Evolutionary conservation across 495 filamentous ascomycete species (phyloP).

Genomic region (Xylaria flabelliformis): DNA sequence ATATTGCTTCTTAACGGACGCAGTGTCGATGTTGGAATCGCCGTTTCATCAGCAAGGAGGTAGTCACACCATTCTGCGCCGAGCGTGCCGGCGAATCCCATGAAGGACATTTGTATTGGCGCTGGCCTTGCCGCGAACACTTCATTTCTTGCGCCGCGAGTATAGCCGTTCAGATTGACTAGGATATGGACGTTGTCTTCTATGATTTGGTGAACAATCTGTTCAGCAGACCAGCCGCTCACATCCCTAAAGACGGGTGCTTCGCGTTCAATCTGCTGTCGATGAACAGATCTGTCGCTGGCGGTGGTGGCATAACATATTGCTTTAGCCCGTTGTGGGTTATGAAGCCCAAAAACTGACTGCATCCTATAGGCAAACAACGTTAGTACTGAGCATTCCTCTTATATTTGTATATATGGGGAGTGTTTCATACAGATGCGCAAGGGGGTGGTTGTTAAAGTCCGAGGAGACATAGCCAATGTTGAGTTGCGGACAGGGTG

Average conservation of each 20-base stretch:
- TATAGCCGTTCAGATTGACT: slow-evolving; percentile 97
- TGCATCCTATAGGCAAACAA: slow-evolving; percentile 70
- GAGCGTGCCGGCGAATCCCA: slow-evolving; percentile 97
- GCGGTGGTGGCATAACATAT: slow-evolving; percentile 97
- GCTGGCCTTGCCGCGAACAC: slow-evolving; percentile 94
- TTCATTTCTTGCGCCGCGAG: slow-evolving; percentile 94
- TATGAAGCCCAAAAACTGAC: slow-evolving; percentile 94
- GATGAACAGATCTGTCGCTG: slow-evolving; percentile 89
- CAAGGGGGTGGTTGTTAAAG: slow-evolving; percentile 98
- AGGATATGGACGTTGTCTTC: slow-evolving; percentile 95
- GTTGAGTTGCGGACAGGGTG: slow-evolving; percentile 81
- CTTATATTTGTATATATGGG: slow-evolving; percentile 6
- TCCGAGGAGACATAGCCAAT: slow-evolving; percentile 98
- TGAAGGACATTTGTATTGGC: slow-evolving; percentile 99
- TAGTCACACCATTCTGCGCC: slow-evolving; percentile 99
- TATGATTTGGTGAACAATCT: slow-evolving; percentile 86
- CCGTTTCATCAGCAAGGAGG: slow-evolving; percentile 86
- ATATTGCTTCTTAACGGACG: slow-evolving; percentile 78
- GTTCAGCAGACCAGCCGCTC: slow-evolving; percentile 84
- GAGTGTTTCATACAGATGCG: slow-evolving; percentile 67
- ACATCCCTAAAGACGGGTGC: slow-evolving; percentile 92
- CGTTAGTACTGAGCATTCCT: slow-evolving; percentile 15
- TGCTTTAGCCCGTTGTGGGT: slow-evolving; percentile 74
- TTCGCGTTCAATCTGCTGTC: slow-evolving; percentile 92
- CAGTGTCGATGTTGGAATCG: slow-evolving; percentile 82